Evolutionary conservation across 176 grass and related monocot genomes (phyloP), one percentile per base, ranked within the genome.

Genomic region (Chrysopogon serrulatus): DNA sequence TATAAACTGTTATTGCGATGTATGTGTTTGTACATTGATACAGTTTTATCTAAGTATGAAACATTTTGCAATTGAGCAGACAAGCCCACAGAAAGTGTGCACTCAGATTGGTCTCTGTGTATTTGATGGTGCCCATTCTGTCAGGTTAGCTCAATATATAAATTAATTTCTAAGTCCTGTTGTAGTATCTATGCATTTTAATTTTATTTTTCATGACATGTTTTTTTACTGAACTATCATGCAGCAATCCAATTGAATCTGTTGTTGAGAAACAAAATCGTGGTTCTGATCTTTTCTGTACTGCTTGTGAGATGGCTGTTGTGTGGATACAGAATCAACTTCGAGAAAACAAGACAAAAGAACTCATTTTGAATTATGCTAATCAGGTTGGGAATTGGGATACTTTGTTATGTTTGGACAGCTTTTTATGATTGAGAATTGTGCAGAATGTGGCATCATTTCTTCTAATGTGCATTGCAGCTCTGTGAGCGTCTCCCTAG

Each of bases 261-360:
- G 91, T 95, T 51, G 77, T 93, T 34, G 87, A 98, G 36, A 87
- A 88, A 56, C 53, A 64, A 69, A 92, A 90, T 14, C 13, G 60
- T 19, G 82, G 74, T 37, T 98, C 92, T 9, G 87, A 93, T 87
- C 79, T 93, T 51, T 68, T 93, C 33, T 98, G 96, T 66, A 88
- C 89, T 59, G 91, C 93, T 18, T 98, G 96, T 88, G 93, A 98
- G 89, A 95, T 91, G 92, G 76, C 93, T 51, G 96, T 95, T 78
- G 68, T 98, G 34, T 98, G 96, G 96, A 93, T 98, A 88, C 87
- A 98, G 76, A 98, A 98, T 82, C 92, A 95, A 43, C 87, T 98
- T 5, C 85, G 71, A 63, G 77, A 93, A 66, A 98, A 98, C 65
- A 35, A 89, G 61, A 95, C 96, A 0, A 68, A 91, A 43, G 91